Evolutionary conservation across 202 grass and related monocot genomes (phyloP), one percentile per base, ranked within the genome.

Genomic region (Bolboschoenoplectus hybrid): DNA sequence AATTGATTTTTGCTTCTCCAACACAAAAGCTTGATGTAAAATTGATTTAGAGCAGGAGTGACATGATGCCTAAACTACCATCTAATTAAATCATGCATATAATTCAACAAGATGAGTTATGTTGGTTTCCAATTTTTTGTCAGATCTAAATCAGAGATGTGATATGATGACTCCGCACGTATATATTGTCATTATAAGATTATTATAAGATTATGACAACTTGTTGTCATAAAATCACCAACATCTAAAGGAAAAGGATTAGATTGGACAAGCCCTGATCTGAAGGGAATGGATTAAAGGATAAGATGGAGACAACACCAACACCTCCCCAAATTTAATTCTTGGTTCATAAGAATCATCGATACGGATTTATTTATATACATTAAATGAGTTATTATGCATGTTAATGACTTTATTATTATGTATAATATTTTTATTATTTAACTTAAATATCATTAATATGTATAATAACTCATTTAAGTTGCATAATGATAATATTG

Each of bases 21-120:
- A 57, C 50, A 39, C 74, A 78, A 78, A 78, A 56, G 74, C 50
- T 74, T 8, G 41, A 51, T 34, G 9, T 74, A 50, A 74, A 32
- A 44, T 72, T 39, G 20, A n/a, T 61, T 61, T 16, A 67, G 20
- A 58, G 19, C n/a, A 71, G 6, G 46, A 51, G 9, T 4, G n/a
- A 20, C 26, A 43, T 43, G 38, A 5, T 43, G 36, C 36, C 16
- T 63, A 41, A 69, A 6, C 39, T 40, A 5, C 39, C 14, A 43
- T 71, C 41, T 46, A 1, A 45, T 45, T 71, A 71, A 26, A 47
- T 3, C 63, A 67, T 36, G 26, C 32, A 13, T 32, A 5, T 35
- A 57, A 78, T 78, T 57, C n/a, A 14, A 34, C 50, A 14, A 78
- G 74, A 78, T 8, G 12, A 16, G 50, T 11, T 12, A 56, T 13